A percentile compares a stretch with the other conserved stretches of the same genome.
These are phyloP conservation scores for Phytophthora tentaculata DNA, from an alignment of 352 stramenopile genomes.

Conservation along the genomic window DNA sequence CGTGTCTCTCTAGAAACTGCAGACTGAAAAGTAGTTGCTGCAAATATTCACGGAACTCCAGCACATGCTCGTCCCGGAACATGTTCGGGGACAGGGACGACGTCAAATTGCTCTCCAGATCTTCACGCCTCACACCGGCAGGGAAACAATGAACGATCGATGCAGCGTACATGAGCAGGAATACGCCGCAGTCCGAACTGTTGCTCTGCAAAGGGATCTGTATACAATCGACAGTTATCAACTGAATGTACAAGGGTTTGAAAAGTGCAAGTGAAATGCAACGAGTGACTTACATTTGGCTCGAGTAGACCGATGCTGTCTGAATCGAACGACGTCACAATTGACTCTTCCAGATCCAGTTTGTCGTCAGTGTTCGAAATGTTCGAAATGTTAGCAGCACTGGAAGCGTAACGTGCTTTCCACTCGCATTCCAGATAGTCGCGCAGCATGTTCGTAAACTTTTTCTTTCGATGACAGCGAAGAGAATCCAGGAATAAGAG, in stretches of 20 bases:
- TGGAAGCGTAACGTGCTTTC: slow-evolving; percentile 39
- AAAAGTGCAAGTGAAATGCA: background rate
- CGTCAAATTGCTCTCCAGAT: slow-evolving; percentile 54
- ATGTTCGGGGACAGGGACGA: slow-evolving; percentile 58
- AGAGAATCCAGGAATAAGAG: slow-evolving; percentile 96
- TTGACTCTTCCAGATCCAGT: slow-evolving; percentile 23
- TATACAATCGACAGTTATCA: slow-evolving; percentile 9
- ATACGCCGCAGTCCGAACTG: slow-evolving; percentile 93
- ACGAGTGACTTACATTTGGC: slow-evolving; percentile 71
- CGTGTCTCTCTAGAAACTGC: slow-evolving; percentile 59
- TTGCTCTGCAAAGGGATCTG: slow-evolving; percentile 94
- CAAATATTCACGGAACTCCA: slow-evolving; percentile 81
- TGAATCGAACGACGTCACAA: slow-evolving; percentile 53
- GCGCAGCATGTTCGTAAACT: slow-evolving; percentile 80
- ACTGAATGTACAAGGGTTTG: background rate
- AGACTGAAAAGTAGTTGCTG: slow-evolving; percentile 81
- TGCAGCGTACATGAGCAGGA: slow-evolving; percentile 80
- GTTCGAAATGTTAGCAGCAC: slow-evolving; percentile 2
- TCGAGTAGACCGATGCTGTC: slow-evolving; percentile 67
- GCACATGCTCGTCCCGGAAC: slow-evolving; percentile 73
- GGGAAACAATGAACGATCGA: slow-evolving; percentile 72
- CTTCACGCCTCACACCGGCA: slow-evolving; percentile 53
- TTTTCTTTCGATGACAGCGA: slow-evolving; percentile 92
- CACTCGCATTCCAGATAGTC: slow-evolving; percentile 91
- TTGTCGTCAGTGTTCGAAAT: background rate